These are phyloP conservation scores for Saraca asoca DNA, from an alignment of 331 rosid genomes.

Conservation along the genomic window DNA sequence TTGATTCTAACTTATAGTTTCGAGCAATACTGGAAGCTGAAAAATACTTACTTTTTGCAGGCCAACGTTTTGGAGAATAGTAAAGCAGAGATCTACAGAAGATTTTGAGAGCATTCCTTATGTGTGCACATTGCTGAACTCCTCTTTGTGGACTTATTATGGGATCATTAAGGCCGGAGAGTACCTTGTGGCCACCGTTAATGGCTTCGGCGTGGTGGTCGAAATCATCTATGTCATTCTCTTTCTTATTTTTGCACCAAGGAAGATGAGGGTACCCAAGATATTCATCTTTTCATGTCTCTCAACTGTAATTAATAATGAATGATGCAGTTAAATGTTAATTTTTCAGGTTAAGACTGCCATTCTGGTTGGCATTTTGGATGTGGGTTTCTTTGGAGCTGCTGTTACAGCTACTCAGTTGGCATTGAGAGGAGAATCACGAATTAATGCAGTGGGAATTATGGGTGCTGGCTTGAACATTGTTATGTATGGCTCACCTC, in stretches of 20 bases:
- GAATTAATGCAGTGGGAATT: conserved; percentile 48
- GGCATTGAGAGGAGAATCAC: conserved; percentile 47
- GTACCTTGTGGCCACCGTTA: conserved; percentile 62
- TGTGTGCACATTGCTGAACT: conserved; percentile 63
- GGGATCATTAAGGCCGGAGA: conserved; percentile 59
- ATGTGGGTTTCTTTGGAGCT: conserved; percentile 43
- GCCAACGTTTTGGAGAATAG: conserved; percentile 56
- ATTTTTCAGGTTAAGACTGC: conserved; percentile 44
- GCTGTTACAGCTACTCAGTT: conserved; percentile 35
- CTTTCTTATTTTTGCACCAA: conserved; percentile 55
- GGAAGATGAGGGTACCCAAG: conserved; percentile 45
- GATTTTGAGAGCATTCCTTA: conserved; percentile 72
- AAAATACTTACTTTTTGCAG: conserved; percentile 39
- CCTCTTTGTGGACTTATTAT: conserved; percentile 70
- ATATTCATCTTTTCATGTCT: background rate
- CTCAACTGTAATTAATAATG: background rate
- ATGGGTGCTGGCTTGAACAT: conserved; percentile 58
- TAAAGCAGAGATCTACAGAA: conserved; percentile 48
- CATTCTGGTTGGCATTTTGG: conserved; percentile 41
- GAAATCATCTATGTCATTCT: conserved; percentile 51
- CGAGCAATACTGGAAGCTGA: too few species aligned
- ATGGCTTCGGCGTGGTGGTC: conserved; percentile 58
- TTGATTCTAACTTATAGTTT: too few species aligned
- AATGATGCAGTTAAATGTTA: too few species aligned
- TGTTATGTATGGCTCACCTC: conserved; percentile 65